Conservation (phyloP, 2,329 filamentous ascomycete species). For the Drechslerella dactyloides region DNA sequence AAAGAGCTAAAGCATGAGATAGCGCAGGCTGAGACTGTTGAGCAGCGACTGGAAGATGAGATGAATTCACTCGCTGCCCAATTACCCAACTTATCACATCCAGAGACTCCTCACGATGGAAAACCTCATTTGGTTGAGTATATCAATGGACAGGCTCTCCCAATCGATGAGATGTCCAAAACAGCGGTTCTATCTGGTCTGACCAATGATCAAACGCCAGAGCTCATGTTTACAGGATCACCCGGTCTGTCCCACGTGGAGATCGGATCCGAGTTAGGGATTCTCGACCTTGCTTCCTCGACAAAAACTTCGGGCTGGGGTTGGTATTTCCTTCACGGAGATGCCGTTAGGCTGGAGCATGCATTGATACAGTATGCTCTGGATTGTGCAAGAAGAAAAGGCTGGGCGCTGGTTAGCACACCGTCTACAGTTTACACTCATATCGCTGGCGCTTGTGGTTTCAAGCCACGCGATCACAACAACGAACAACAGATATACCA, state of each 20-base stretch:
- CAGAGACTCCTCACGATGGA: constrained; percentile 73
- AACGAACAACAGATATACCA: constrained; percentile 92
- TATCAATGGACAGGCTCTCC: constrained; percentile 73
- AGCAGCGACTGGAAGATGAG: constrained; percentile 67
- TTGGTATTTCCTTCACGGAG: constrained; percentile 95
- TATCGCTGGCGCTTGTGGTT: constrained; percentile 88
- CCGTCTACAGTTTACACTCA: constrained; percentile 91
- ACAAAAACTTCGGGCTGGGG: constrained; percentile 90
- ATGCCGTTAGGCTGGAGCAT: constrained; percentile 91
- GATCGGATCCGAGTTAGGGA: constrained; percentile 81
- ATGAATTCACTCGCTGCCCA: constrained; percentile 77
- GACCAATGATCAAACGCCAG: constrained; percentile 51
- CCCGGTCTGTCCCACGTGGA: constrained; percentile 72
- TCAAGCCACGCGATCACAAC: constrained; percentile 87
- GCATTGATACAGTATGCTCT: constrained; percentile 88
- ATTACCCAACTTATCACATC: constrained; percentile 84
- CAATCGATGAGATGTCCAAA: constrained; percentile 53
- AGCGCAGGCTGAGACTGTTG: constrained; percentile 66
- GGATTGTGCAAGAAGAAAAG: constrained; percentile 71
- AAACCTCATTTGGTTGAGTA: constrained; percentile 72
- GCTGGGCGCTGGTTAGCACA: constrained; percentile 81
- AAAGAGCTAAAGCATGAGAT: constrained; percentile 70
- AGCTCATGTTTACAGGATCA: constrained; percentile 44
- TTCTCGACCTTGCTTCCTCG: constrained; percentile 87
- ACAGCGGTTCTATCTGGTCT: constrained; percentile 54